These are phyloP conservation scores for Aspergillus ostianus DNA, from an alignment of 495 filamentous ascomycete genomes.

Conservation along the genomic window DNA sequence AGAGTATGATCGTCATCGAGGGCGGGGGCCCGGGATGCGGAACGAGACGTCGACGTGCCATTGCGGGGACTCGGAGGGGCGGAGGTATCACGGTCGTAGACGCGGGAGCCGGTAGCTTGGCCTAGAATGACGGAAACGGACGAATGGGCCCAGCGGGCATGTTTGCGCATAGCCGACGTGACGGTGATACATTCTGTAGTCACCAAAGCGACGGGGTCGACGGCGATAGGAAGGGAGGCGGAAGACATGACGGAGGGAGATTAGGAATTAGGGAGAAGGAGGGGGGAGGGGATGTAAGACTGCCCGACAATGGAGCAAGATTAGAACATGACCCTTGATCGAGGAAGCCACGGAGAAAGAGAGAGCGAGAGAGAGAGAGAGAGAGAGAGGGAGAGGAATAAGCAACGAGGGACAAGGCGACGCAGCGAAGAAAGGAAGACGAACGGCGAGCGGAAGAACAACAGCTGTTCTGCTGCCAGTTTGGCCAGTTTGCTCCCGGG, in stretches of 20 bases:
- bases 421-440: not conserved
- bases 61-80: constrained; percentile 39
- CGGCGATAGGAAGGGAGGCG: constrained; percentile 64
- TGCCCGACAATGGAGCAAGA: constrained; percentile 17
- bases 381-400: not conserved
- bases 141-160: constrained; percentile 93
- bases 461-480: constrained; percentile 18
- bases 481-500: not conserved
- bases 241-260: constrained; percentile 15
- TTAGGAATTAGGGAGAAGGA: not conserved
- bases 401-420: not conserved
- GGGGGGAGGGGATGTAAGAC: constrained; percentile 9
- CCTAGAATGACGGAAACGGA: constrained; percentile 95
- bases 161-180: constrained; percentile 97
- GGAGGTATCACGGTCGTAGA: constrained; percentile 44
- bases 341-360: constrained; percentile 1
- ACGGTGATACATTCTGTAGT: constrained; percentile 99
- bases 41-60: constrained; percentile 18
- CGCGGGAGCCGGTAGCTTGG: constrained; percentile 59
- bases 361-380: not conserved
- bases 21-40: constrained; percentile 16
- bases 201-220: constrained; percentile 91
- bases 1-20: constrained; percentile 52
- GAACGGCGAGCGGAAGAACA: constrained; percentile 11
- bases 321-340: constrained; percentile 21